These are phyloP conservation scores for Colletotrichum tropicicola DNA, from an alignment of 2,329 filamentous ascomycete species.

Conservation along the genomic window DNA sequence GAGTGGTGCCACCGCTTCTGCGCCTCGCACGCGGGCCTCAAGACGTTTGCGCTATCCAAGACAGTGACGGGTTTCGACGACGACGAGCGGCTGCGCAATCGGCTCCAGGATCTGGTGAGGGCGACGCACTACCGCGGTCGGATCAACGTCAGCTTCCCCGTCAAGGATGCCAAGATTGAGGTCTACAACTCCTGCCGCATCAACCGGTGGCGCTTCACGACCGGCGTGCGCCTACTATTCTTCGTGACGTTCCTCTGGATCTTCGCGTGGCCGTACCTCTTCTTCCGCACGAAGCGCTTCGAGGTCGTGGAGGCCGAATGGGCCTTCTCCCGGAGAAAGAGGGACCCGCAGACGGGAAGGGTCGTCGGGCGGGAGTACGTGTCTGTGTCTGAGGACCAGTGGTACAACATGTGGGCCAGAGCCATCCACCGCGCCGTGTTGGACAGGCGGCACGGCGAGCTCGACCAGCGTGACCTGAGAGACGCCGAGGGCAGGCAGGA, in stretches of 20 bases:
- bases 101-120: slow-evolving; percentile 66
- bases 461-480: slow-evolving; percentile 66
- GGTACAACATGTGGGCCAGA: slow-evolving; percentile 70
- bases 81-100: slow-evolving; percentile 53
- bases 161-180: slow-evolving; percentile 64
- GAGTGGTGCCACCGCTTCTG: slow-evolving; percentile 78
- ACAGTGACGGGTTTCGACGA: slow-evolving; percentile 69
- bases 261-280: slow-evolving; percentile 76
- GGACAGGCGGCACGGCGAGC: slow-evolving; percentile 61
- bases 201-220: slow-evolving; percentile 71
- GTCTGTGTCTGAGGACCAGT: slow-evolving; percentile 64
- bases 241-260: slow-evolving; percentile 74
- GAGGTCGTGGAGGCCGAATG: slow-evolving; percentile 71
- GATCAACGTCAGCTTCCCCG: slow-evolving; percentile 66
- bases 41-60: slow-evolving; percentile 62
- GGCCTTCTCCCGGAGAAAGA: slow-evolving; percentile 54
- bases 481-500: slow-evolving; percentile 49
- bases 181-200: slow-evolving; percentile 70
- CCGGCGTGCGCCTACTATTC: slow-evolving; percentile 72
- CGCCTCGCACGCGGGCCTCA: slow-evolving; percentile 64
- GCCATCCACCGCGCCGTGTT: slow-evolving; percentile 68
- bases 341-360: slow-evolving; percentile 18
- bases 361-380: slow-evolving; percentile 53
- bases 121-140: slow-evolving; percentile 74
- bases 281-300: slow-evolving; percentile 73